Evolutionary conservation across 805 yeast genomes (phyloP).

Genomic region (Yamadazyma takamatsuzukensis): DNA sequence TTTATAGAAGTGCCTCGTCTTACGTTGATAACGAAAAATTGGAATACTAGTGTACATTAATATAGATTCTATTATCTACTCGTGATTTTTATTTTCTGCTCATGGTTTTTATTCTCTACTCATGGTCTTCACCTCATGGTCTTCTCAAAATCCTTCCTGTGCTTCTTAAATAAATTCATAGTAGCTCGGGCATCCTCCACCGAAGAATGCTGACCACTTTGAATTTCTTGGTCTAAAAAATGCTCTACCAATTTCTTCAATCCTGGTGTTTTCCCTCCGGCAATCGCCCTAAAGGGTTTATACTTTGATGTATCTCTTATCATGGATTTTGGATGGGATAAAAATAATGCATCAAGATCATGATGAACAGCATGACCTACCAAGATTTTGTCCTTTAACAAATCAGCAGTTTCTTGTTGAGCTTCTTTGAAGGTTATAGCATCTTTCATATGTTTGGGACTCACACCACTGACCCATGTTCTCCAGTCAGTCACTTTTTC

Average conservation of each 20-base stretch:
- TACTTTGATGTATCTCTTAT: constrained; percentile 75
- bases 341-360: constrained; percentile 64
- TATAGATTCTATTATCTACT: not conserved
- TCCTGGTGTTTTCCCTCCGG: constrained; percentile 70
- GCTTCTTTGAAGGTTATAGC: constrained; percentile 71
- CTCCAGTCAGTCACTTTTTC: constrained; percentile 86
- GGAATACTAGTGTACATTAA: constrained; percentile 10
- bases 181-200: constrained; percentile 90
- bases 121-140: constrained; percentile 1
- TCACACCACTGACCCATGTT: constrained; percentile 87
- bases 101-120: not conserved
- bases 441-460: constrained; percentile 61
- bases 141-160: constrained; percentile 60
- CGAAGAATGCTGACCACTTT: constrained; percentile 75
- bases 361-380: constrained; percentile 86
- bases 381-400: constrained; percentile 53
- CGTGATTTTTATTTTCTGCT: not conserved
- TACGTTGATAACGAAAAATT: constrained; percentile 32
- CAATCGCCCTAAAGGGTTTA: constrained; percentile 51
- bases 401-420: constrained; percentile 49
- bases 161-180: constrained; percentile 69
- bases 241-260: constrained; percentile 62
- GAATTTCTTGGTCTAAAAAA: constrained; percentile 59
- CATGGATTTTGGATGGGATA: constrained; percentile 62
- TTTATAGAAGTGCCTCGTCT: constrained; percentile 34